These are phyloP conservation scores for Solanum verrucosum DNA, from an alignment of 257 asterid genomes.

Conservation along the genomic window DNA sequence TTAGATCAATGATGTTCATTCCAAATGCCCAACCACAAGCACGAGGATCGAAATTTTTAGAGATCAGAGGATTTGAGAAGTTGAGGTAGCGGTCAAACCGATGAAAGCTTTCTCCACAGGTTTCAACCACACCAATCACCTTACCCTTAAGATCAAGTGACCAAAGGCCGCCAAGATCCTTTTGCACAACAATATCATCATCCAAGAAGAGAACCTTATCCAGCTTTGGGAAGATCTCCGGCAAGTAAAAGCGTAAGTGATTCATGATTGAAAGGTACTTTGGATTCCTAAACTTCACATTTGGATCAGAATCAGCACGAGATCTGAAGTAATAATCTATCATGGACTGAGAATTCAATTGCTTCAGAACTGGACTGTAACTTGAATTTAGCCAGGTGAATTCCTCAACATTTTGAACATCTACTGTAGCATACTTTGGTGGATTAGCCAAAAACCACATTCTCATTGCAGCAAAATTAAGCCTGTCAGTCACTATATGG, in stretches of 20 bases:
- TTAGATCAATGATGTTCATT: constrained; percentile 73
- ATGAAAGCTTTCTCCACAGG: constrained; percentile 93
- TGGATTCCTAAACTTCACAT: constrained; percentile 82
- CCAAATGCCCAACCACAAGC: constrained; percentile 99
- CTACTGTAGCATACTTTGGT: constrained; percentile 56
- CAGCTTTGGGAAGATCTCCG: constrained; percentile 84
- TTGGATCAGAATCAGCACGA: constrained; percentile 65
- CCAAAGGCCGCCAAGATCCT: constrained; percentile 76
- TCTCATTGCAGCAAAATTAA: constrained; percentile 84
- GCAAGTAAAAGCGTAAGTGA: constrained; percentile 90
- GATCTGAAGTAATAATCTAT: constrained; percentile 75
- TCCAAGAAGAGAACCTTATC: constrained; percentile 80
- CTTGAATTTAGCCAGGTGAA: constrained; percentile 92
- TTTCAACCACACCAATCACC: constrained; percentile 93
- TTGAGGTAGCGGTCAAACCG: constrained; percentile 90
- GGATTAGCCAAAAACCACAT: constrained; percentile 96
- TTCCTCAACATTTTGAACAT: constrained; percentile 78
- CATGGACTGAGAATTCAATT: constrained; percentile 68
- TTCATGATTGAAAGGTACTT: constrained; percentile 93
- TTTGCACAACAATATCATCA: constrained; percentile 80
- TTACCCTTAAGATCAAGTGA: constrained; percentile 68
- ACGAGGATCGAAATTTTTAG: constrained; percentile 53
- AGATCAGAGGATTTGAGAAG: constrained; percentile 80
- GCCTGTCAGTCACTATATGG: constrained; percentile 86
- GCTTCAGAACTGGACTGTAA: constrained; percentile 89